These are phyloP conservation scores for Paramecium octaurelia DNA, from an alignment of 73 alveolate species.

Conservation along the genomic window DNA sequence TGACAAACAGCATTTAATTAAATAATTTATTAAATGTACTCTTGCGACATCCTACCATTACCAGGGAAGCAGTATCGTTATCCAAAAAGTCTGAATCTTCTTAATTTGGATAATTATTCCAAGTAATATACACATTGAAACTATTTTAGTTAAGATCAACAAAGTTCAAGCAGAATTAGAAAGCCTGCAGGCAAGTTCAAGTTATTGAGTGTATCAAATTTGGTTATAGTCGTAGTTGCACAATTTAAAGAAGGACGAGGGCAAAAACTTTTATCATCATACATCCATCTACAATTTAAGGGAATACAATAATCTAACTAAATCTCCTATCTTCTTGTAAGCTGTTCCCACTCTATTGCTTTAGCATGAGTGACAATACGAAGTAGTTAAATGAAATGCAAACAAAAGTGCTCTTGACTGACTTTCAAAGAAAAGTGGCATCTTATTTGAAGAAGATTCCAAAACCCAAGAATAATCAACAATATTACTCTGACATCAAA, in stretches of 20 bases:
- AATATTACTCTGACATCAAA: not conserved
- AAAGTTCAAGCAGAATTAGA: not conserved
- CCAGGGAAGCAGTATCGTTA: not conserved
- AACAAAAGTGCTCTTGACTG: not conserved
- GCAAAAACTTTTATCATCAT: slow-evolving; percentile 5
- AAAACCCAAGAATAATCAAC: not conserved
- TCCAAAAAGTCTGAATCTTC: not conserved
- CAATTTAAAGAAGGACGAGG: not conserved
- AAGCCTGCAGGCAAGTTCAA: not conserved
- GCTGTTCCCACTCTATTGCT: not conserved
- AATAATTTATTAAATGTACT: not conserved
- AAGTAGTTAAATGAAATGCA: not conserved
- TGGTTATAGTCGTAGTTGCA: not conserved
- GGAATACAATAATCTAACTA: not conserved
- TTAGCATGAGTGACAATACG: not conserved
- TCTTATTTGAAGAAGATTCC: not conserved
- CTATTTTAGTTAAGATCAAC: not conserved
- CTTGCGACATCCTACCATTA: not conserved
- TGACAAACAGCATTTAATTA: not conserved
- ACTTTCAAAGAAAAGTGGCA: not conserved
- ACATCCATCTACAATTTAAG: not conserved
- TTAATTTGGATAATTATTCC: not conserved
- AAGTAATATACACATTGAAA: not conserved
- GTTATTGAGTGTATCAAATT: not conserved
- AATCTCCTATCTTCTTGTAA: not conserved